Evolutionary conservation across 768 basidiomycete genomes (phyloP).

Genomic region (Pisolithus microcarpus): DNA sequence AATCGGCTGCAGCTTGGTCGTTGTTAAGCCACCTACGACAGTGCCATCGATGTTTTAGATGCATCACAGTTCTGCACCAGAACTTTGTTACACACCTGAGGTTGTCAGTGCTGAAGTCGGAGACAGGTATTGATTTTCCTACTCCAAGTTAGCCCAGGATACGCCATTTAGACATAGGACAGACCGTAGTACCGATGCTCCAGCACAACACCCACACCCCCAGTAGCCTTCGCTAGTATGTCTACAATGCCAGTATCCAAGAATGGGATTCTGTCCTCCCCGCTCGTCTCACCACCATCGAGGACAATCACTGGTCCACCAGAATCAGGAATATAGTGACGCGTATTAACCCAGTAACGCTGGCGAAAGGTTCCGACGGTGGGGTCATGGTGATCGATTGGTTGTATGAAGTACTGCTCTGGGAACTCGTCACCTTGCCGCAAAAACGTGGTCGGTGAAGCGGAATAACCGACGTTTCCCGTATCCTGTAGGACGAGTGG

Average conservation of each 20-base stretch:
- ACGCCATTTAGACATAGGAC: slow-evolving; percentile 5
- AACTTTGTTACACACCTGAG: slow-evolving; percentile 45
- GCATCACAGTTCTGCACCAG: not conserved
- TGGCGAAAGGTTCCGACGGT: slow-evolving; percentile 65
- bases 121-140: slow-evolving; percentile 72
- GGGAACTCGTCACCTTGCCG: slow-evolving; percentile 36
- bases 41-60: not conserved
- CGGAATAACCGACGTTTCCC: slow-evolving; percentile 6
- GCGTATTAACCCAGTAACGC: slow-evolving; percentile 86
- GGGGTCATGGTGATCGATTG: slow-evolving; percentile 72
- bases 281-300: slow-evolving; percentile 91
- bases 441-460: no score
- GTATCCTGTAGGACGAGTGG: slow-evolving; percentile 19
- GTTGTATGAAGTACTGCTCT: slow-evolving; percentile 72
- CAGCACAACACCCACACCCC: slow-evolving; percentile 85
- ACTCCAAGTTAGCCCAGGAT: not conserved
- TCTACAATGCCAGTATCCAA: slow-evolving; percentile 77
- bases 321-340: slow-evolving; percentile 64
- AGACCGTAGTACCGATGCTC: slow-evolving; percentile 88
- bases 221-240: slow-evolving; percentile 75
- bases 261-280: slow-evolving; percentile 51
- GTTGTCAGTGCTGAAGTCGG: slow-evolving; percentile 74
- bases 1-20: slow-evolving; percentile 83
- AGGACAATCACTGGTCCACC: slow-evolving; percentile 84
- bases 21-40: slow-evolving; percentile 75